Base-by-base conservation (phyloP, 1,284 basidiomycete species). In the Fomitopsis palustris region DNA sequence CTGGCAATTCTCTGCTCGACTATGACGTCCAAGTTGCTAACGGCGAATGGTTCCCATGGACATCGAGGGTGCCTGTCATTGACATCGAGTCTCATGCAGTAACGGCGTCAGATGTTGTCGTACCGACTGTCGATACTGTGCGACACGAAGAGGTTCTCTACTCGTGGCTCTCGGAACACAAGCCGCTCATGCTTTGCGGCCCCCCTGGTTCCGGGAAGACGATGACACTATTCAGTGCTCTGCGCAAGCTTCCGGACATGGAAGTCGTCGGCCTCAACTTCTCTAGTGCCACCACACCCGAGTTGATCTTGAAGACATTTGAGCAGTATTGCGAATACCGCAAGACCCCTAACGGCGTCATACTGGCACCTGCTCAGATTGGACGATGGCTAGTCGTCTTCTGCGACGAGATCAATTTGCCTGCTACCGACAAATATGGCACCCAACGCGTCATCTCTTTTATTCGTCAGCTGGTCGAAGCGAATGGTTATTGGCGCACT, bases 251-350 rank as follows among this genome's bases (percentile, higher is more conserved):
- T 47, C 95, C 96, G 3, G 95, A 99, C 74, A 95, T 99, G 88
- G 97, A 99, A 71, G 95, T 99, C 52, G 96, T 98, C 60, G 97
- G 97, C 53, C 87, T 99, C 67, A 99, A 99, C 77, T 99, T 99
- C 75, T 99, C 98, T 43, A 97, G 95, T 72, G 97, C 97, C 14
- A 99, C 98, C 0, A 98, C 96, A 0, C 96, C 97, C 0, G 96
- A 98, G 72, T 83, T 99, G 43, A 96, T 99, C 64, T 84, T 99
- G 68, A 99, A 98, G 83, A 99, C 96, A 1, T 99, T 99, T 72
- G 97, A 99, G 75, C 97, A 99, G 77, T 98, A 99, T 72, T 99
- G 97, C 79, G 97, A 99, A 76, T 98, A 98, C 72, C 86, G 95
- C 62, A 98, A 99, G 77, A 99, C 97, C 6, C 95, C 96, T 0